Conservation (phyloP, 2,329 filamentous ascomycete genomes). For the Coniochaeta ligniaria region DNA sequence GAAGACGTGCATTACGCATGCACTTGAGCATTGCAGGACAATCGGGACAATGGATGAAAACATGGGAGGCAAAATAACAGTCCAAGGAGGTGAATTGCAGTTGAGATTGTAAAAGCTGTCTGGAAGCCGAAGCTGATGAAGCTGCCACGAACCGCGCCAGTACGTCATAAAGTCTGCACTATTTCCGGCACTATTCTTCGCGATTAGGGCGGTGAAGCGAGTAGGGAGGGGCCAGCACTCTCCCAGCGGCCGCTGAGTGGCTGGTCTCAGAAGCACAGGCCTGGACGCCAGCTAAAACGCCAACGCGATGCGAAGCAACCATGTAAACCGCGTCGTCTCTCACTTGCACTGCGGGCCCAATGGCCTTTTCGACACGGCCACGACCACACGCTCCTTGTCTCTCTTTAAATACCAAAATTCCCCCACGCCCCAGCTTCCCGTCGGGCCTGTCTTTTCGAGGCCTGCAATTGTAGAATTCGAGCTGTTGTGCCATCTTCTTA, state of each 20-base stretch:
- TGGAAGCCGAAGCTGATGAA: no score
- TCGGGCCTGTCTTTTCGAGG: constrained; percentile 1
- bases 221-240: neutral
- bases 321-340: neutral
- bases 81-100: no score
- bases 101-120: no score
- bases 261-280: neutral
- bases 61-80: neutral
- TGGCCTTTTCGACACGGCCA: neutral
- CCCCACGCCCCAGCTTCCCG: neutral
- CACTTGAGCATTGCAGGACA: neutral
- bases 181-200: neutral
- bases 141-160: neutral
- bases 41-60: neutral
- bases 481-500: neutral
- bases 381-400: neutral
- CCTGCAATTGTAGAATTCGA: neutral
- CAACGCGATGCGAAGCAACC: neutral
- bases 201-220: neutral
- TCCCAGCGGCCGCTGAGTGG: neutral
- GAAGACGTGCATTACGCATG: neutral
- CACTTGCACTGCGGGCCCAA: neutral
- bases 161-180: constrained; percentile 3
- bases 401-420: constrained; percentile 2
- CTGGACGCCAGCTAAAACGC: neutral